Evolutionary conservation across 176 grass and related monocot species (phyloP).

Genomic region (Carex littledalei): DNA sequence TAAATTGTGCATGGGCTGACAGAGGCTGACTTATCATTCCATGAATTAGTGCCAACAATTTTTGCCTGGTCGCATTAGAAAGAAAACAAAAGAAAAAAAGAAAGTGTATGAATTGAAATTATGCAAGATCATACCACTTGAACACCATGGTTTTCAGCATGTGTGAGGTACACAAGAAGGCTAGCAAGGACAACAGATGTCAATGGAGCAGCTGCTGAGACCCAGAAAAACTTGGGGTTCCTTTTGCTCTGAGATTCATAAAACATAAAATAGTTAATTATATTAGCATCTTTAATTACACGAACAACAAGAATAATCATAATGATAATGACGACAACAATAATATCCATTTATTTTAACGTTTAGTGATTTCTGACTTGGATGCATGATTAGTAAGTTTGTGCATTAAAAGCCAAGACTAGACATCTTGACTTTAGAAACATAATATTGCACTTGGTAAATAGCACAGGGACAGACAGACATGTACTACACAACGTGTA

Average conservation of each 20-base stretch:
- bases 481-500: not conserved
- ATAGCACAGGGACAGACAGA: not conserved
- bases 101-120: not conserved
- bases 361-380: not conserved
- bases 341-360: not conserved
- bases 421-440: not conserved
- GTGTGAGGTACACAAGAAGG: constrained; percentile 71
- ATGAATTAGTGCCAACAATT: not conserved
- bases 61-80: not conserved
- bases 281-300: not conserved
- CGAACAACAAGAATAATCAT: not conserved
- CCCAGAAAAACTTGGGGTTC: constrained; percentile 66
- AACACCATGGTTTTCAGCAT: constrained; percentile 89
- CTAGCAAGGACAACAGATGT: constrained; percentile 68
- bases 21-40: not conserved
- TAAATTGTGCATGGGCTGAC: not conserved
- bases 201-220: constrained; percentile 80
- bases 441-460: not conserved
- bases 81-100: not conserved
- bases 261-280: not conserved
- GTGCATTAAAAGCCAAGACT: not conserved
- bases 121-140: constrained; percentile 57
- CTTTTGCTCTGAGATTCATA: constrained; percentile 68
- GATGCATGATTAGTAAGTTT: not conserved
- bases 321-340: not conserved